phyloP scores from a whole-genome alignment of 306 rosid genomes.

The Gastrolobium villosum region DNA sequence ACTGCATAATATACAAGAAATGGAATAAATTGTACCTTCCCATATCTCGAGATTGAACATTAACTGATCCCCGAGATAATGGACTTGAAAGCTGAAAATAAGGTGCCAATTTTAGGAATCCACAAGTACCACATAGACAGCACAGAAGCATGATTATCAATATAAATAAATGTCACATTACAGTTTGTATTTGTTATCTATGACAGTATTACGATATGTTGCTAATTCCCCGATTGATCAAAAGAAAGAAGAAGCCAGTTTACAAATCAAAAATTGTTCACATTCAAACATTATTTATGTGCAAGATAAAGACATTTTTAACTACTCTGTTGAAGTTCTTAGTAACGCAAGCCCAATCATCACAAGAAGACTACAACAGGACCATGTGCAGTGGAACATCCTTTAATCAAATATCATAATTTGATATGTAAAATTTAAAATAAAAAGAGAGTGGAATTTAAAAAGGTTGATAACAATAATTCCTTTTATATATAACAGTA shows the following conservation, averaged over 20 bases:
- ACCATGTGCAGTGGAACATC: neutral
- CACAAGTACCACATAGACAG: slow-evolving; percentile 38
- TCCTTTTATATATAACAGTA: neutral
- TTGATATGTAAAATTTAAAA: slow-evolving; percentile 3
- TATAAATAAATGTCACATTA: slow-evolving; percentile 26
- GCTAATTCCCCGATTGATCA: slow-evolving; percentile 21
- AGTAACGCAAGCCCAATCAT: slow-evolving; percentile 29
- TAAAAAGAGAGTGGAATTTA: neutral
- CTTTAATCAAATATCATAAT: slow-evolving; percentile 18
- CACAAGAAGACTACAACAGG: slow-evolving; percentile 23
- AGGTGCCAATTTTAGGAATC: slow-evolving; percentile 48
- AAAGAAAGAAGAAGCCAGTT: slow-evolving; percentile 10
- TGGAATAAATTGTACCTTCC: slow-evolving; percentile 63
- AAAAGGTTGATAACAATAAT: neutral
- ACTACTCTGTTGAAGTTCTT: neutral
- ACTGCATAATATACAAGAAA: slow-evolving; percentile 37
- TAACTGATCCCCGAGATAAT: slow-evolving; percentile 61
- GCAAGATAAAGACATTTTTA: neutral
- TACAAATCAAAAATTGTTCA: slow-evolving; percentile 10
- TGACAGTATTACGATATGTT: slow-evolving; percentile 1
- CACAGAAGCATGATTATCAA: slow-evolving; percentile 13
- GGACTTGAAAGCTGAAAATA: slow-evolving; percentile 80
- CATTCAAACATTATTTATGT: slow-evolving; percentile 13
- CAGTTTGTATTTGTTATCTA: slow-evolving; percentile 17
- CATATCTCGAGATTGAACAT: slow-evolving; percentile 69